Evolutionary conservation across 495 filamentous ascomycete species (phyloP), one percentile per base, ranked within the genome.

Genomic region (Cryomyces minteri): DNA sequence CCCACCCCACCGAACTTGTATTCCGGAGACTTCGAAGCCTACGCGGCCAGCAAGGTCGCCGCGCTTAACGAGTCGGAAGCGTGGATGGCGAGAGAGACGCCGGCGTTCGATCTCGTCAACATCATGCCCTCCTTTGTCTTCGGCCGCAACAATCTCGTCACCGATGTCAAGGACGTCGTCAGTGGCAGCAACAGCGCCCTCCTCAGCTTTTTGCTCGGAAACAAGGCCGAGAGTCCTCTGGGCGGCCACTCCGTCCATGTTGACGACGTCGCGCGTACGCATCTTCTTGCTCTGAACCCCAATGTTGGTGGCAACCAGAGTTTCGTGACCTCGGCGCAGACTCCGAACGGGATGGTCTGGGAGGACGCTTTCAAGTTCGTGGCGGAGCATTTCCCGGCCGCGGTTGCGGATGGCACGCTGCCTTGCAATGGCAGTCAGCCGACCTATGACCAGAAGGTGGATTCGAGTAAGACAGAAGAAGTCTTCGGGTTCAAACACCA

Each of bases 101-200:
- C 66, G 4, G 33, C 51, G 5, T 73, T 67, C 43, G 65, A 70
- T 49, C 52, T 67, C 30, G 62, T 70, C 30, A 54, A 67, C 51
- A 57, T 73, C 46, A 58, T 64, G 47, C 69, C 70, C 0, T 58
- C 59, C 4, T 66, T 69, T 53, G 57, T 67, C 6, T 37, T 67
- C 10, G 69, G 70, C 5, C 52, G 52, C 28, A 60, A 72, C 43
- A 65, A 70, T 40, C 53, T 65, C 4, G 53, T 56, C 7, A 60
- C 60, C 4, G 55, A 56, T 7, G 36, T 52, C 8, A 48, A 54
- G 34, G 41, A 63, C 36, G 53, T 61, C 31, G 18, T 54, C 6
- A 40, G 12, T 1, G 48, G 54, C 4, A 51, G 51, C 0, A 56
- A 53, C 32, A 11, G 11, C 7, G 33, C 38, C 2, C 32, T 51